These are phyloP conservation scores for Carpinus fangiana DNA, from an alignment of 306 rosid genomes.

Conservation along the genomic window DNA sequence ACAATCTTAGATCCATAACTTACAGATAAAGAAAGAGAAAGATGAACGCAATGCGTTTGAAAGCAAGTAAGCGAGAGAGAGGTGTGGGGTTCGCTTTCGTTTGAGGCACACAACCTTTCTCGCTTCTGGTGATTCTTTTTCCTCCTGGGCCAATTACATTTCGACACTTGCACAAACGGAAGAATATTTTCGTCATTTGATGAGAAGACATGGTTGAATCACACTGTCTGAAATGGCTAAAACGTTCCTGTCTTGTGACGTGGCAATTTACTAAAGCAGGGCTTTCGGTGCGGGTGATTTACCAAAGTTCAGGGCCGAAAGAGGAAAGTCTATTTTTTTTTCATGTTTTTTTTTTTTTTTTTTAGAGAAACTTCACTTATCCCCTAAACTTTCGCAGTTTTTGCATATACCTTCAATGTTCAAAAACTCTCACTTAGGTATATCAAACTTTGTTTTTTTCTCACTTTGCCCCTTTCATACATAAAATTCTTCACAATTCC, in stretches of 20 bases:
- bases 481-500: no score
- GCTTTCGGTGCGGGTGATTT: neutral
- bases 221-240: neutral
- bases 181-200: neutral
- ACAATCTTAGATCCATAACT: slow-evolving; percentile 29
- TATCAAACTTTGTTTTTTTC: no score
- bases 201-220: neutral
- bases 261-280: neutral
- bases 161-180: neutral
- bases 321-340: no score
- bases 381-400: no score
- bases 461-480: no score
- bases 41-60: neutral
- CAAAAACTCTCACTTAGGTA: no score
- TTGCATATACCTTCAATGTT: no score
- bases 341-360: no score
- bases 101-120: neutral
- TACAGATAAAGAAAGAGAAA: neutral
- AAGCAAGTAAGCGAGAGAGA: neutral
- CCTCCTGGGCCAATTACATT: neutral
- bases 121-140: neutral
- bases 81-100: neutral
- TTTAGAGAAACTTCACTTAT: no score
- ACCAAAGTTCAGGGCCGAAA: no score
- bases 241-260: neutral